Evolutionary conservation across 306 rosid species (phyloP), one percentile per base, ranked within the genome.

Genomic region (Fragaria iinumae): DNA sequence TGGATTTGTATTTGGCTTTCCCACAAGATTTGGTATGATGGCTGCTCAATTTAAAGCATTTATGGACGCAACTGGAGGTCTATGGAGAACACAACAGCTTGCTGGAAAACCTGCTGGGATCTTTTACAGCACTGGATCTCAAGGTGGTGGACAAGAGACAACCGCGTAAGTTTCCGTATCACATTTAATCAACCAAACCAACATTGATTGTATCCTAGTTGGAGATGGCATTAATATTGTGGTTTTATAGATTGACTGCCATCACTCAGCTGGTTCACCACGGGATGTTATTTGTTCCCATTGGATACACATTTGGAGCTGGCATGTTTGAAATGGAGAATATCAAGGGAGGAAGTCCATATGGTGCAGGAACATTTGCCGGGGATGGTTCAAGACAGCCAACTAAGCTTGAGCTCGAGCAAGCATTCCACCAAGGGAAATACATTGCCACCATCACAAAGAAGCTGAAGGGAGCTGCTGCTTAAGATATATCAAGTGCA

Each of bases 101-200:
- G 96, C 96, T 8, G 98, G 98, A 75, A 93, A 91, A 85, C 98
- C 97, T 69, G 94, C 98, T 2, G 96, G 98, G 67, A 56, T 93
- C 87, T 93, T 93, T 86, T 93, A 69, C 89, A 89, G 97, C 88
- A 93, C 98, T 0, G 98, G 96, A 53, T 93, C 98, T 41, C 98
- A 93, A 82, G 98, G 98, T 5, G 98, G 98, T 3, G 98, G 98
- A 68, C 98, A 93, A 81, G 97, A 93, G 86, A 93, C 98, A n/a
- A 93, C 97, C 11, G 93, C 97, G 98, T 93, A 87, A 87, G 93
- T 72, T 20, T 78, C 52, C n/a, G 8, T 36, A n/a, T 74, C 50
- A 25, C 49, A 73, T 39, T 13, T 56, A 14, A 56, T 56, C 55
- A 57, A 39, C 39, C 25, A 53, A 2, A 53, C 0, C 1, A n/a